Base-by-base conservation (phyloP, 2,329 filamentous ascomycete species). In the Metarhizium humberi region DNA sequence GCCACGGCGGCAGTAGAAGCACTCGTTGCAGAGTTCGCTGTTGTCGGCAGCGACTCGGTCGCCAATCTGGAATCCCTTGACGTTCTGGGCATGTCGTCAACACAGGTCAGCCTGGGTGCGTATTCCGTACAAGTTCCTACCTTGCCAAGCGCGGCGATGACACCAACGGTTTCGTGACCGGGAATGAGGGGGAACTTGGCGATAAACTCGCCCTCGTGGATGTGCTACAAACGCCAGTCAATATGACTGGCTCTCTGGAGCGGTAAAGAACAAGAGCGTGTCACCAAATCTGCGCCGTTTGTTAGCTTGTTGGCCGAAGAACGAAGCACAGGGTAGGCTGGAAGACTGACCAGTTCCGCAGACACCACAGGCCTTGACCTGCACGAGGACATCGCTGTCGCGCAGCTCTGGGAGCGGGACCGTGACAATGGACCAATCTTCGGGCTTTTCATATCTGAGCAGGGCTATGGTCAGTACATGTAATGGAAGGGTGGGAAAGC, bases 1-100 rank as follows among this genome's bases (percentile, higher is more conserved):
- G 53, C 85, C 84, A 55, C 84, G 80, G 60, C 82, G 80, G 73
- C 86, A 89, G 74, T 88, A 87, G 76, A 86, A 87, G 73, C 86
- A 89, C 69, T 85, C 79, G 51, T 80, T 81, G 69, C 86, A 89
- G 47, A 87, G 78, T 67, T 88, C 80, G 16, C 80, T 80, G 67
- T 84, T 84, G 63, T 84, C 81, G 40, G 79, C 82, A 56, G 80
- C 81, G 38, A 88, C 84, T 50, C 82, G 79, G 63, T 86, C 82
- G 54, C 84, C 83, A 55, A 87, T 64, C 51, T 76, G 64, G 69
- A 87, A 82, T 47, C 74, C 77, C 61, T 78, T 80, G 59, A 86
- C 82, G 60, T 81, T 77, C 66, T 75, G 34, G 51, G 36, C 25
- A 25, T 25, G 25, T 25, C 25, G 25, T 25, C 3, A 25, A 25